Conservation (phyloP, 1,139 yeast genomes). For the Williopsis jadinii region DNA sequence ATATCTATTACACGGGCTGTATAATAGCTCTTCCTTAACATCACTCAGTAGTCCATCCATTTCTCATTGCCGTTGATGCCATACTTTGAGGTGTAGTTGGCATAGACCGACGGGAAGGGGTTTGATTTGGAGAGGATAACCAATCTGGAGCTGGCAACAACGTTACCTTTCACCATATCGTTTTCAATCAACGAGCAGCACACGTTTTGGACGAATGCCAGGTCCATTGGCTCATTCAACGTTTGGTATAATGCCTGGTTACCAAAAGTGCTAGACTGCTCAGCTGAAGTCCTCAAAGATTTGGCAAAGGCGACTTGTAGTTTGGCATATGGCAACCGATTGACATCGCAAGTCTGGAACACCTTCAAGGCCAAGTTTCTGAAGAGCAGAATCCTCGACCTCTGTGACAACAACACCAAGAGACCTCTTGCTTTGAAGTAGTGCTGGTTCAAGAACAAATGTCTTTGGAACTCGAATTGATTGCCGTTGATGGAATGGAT, state of each 20-base stretch:
- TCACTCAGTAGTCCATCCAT: slow-evolving; percentile 23
- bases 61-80: slow-evolving; percentile 9
- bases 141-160: slow-evolving; percentile 37
- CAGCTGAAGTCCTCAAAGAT: slow-evolving; percentile 13
- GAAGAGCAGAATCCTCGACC: slow-evolving; percentile 36
- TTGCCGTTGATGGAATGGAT: slow-evolving; percentile 35
- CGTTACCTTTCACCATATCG: slow-evolving; percentile 45
- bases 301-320: slow-evolving; percentile 7
- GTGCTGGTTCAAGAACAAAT: slow-evolving; percentile 28
- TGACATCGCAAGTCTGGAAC: slow-evolving; percentile 7
- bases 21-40: too few species aligned
- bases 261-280: slow-evolving; percentile 10
- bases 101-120: slow-evolving; percentile 41
- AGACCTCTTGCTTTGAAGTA: slow-evolving; percentile 34
- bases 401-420: slow-evolving; percentile 33
- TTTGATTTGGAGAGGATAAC: slow-evolving; percentile 43
- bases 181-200: slow-evolving; percentile 45
- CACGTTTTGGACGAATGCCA: slow-evolving; percentile 36
- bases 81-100: slow-evolving; percentile 9
- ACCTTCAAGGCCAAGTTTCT: slow-evolving; percentile 37
- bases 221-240: slow-evolving; percentile 9
- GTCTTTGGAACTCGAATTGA: slow-evolving; percentile 27
- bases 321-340: slow-evolving; percentile 7
- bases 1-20: not conserved
- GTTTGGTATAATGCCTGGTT: slow-evolving; percentile 14